A percentile compares a stretch with the other conserved stretches of the same genome.
Conservation (phyloP, 2,329 filamentous ascomycete genomes). For the Colletotrichum orchidophilum region DNA sequence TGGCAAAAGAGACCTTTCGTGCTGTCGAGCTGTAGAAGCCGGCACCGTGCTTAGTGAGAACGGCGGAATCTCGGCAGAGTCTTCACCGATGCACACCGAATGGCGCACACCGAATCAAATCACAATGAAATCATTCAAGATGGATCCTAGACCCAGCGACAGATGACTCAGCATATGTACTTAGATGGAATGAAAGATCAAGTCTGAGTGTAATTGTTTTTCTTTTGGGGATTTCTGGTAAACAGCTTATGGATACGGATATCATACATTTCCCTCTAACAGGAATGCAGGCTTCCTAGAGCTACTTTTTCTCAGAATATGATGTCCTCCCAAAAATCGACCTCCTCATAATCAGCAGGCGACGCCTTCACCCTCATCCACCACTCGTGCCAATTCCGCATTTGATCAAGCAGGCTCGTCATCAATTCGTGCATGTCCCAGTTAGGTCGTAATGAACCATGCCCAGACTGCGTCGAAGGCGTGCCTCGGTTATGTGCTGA, state of each 20-base stretch:
- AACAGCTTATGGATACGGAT: neutral
- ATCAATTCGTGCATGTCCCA: constrained; percentile 45
- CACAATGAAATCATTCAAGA: neutral
- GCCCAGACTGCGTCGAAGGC: constrained; percentile 45
- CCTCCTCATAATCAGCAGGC: neutral
- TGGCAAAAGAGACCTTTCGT: constrained; percentile 12
- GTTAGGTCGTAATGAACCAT: constrained; percentile 43
- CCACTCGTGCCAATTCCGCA: constrained; percentile 47
- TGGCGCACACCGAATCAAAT: constrained; percentile 9
- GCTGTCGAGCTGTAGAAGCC: constrained; percentile 14
- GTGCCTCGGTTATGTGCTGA: constrained; percentile 47
- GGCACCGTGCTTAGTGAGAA: constrained; percentile 24
- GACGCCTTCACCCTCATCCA: constrained; percentile 37
- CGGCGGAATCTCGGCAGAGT: constrained; percentile 34
- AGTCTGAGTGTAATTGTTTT: no score
- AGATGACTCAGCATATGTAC: neutral
- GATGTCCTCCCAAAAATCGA: constrained; percentile 15
- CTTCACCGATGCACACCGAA: constrained; percentile 27
- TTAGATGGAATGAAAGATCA: neutral
- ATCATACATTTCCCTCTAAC: neutral
- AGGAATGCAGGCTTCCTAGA: neutral
- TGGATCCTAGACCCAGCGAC: neutral
- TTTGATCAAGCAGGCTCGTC: constrained; percentile 42
- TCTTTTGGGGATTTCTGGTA: neutral
- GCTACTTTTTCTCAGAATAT: constrained; percentile 18